Base-by-base conservation (phyloP, 2,329 filamentous ascomycete genomes). In the Xylaria sp. region DNA sequence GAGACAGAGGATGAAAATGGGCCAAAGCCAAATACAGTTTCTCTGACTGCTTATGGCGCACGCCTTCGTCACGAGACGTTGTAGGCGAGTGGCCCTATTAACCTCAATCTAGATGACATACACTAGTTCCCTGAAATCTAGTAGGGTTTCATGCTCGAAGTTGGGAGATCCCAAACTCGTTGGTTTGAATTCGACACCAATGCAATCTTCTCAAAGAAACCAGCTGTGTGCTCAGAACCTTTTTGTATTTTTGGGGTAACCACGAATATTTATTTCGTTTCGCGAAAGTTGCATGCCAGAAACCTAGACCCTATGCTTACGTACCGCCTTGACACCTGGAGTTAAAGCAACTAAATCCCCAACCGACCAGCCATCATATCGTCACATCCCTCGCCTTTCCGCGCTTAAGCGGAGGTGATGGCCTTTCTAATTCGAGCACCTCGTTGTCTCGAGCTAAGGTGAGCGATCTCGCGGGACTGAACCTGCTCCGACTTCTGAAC, bases 401-500 rank as follows among this genome's bases (percentile, higher is more conserved):
- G 48, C 65, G 72, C 81, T 83, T 90, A 91, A 81, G 89, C 87
- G 81, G 87, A 84, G 76, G 87, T 88, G 81, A 91, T 87, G 81
- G 89, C 89, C 84, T 86, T 84, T 83, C 86, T 88, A 78, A 86
- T 79, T 76, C 87, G 88, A 78, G 84, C 83, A 82, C 93, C 96
- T 83, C 94, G 94, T 90, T 99, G 96, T 88, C 95, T 93, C 81
- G 92, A 93, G 88, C 85, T 92, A 81, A 99, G 88, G 84, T 91
- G 92, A 75, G 83, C 79, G 72, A 85, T 82, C 78, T 91, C 88
- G 78, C 90, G 89, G 79, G 86, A 85, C 74, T 86, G 87, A 78
- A 90, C 87, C 73, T 89, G 83, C 78, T 91, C 88, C 72, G 90
- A 91, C 92, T 99, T 99, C 87, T 94, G 90, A 79, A 99, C 93